Base-by-base conservation (phyloP, 1,139 yeast species). In the Geotrichum europaeum region DNA sequence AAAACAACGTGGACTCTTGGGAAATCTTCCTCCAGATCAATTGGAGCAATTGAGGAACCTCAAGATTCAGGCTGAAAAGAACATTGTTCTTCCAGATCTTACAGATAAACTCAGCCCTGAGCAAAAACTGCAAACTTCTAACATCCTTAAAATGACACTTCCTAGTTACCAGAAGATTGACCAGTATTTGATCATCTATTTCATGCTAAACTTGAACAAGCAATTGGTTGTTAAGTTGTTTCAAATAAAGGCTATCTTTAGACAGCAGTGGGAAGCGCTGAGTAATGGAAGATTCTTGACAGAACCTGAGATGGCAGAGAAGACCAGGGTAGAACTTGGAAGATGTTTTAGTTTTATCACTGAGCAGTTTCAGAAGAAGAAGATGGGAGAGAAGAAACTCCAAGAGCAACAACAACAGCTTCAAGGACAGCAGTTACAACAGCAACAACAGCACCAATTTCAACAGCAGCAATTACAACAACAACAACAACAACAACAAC, bases 181-280 rank as follows among this genome's bases (percentile, higher is more conserved):
- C 70, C 85, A 85, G 64, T 79, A 89, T 56, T 84, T 89, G 56
- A 90, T 95, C 53, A 85, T 88, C 70, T 89, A 88, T 68, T 89
- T 82, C 69, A 81, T 86, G 63, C 78, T 89, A 61, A 86, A 95
- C 1, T 83, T 86, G 67, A 88, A 87, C 70, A 81, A 80, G 54
- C 89, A 84, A 60, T 92, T 89, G 5, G 87, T 96, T 0, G 84
- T 84, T 68, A 81, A 89, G 65, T 80, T 90, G 64, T 79, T 90
- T 63, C 94, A 88, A 71, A 84, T 89, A 80, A 86, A 89, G 72
- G 80, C 84, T 64, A 86, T 89, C 87, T 84, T 89, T 53, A 86
- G 84, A 68, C 87, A 86, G 70, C 87, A 89, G 63, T 76, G 86
- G 69, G 95, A 89, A 59, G 84, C 82, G 65, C 74, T 87, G 71